Evolutionary conservation across 768 basidiomycete species (phyloP).

Genomic region (Panellus pusillus): DNA sequence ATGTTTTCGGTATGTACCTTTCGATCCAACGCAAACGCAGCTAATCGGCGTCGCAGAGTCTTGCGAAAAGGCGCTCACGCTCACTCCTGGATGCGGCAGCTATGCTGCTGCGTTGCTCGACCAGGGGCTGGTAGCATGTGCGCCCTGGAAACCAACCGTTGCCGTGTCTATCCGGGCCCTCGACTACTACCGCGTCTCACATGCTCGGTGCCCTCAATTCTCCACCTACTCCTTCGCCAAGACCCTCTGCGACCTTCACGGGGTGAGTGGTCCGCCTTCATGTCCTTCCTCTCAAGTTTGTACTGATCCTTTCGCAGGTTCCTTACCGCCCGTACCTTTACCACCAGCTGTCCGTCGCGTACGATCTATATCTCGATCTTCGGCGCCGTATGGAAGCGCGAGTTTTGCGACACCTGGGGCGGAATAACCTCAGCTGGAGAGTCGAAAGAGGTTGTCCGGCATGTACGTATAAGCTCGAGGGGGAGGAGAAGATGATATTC

Average conservation of each 20-base stretch:
- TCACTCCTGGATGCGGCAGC: neutral
- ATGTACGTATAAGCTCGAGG: conserved; percentile 36
- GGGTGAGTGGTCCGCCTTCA: too few relatives aligned
- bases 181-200: conserved; percentile 7
- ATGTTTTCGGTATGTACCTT: too few relatives aligned
- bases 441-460: conserved; percentile 38
- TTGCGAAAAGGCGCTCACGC: neutral
- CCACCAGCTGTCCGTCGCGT: conserved; percentile 28
- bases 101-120: conserved; percentile 6
- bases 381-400: too few relatives aligned
- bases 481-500: conserved; percentile 28
- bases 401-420: too few relatives aligned
- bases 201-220: conserved; percentile 16
- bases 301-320: too few relatives aligned
- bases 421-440: too few relatives aligned
- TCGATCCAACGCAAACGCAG: too few relatives aligned
- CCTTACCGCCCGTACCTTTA: too few relatives aligned
- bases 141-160: conserved; percentile 6
- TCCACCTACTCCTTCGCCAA: conserved; percentile 24
- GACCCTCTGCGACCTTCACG: conserved; percentile 23
- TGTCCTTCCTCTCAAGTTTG: too few relatives aligned
- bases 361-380: conserved; percentile 37
- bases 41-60: too few relatives aligned
- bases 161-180: conserved; percentile 9
- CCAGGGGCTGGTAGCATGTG: conserved; percentile 15